Evolutionary conservation across 768 basidiomycete genomes (phyloP), one percentile per base, ranked within the genome.

Genomic region (Termitomyces titanicus): DNA sequence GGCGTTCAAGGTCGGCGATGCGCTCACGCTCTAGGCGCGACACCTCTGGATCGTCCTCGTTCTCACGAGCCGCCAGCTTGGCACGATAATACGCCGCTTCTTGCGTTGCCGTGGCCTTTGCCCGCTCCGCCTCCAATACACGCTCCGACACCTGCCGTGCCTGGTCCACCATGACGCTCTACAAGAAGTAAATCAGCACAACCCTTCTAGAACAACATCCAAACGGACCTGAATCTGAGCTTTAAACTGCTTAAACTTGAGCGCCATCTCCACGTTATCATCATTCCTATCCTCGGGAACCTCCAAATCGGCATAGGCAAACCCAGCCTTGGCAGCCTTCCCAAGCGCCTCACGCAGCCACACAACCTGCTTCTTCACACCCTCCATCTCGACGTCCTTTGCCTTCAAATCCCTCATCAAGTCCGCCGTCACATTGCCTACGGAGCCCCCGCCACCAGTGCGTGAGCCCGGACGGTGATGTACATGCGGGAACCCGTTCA

Each of bases 81-180:
- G 95, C 92, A 47, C 95, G 92, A 68, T 94, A 97, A 73, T 89
- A 98, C 1, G 94, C 92, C 2, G 95, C 90, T 71, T 99, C 97
- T 70, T 98, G 92, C 8, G 90, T 72, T 1, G 97, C 97, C 40
- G 82, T 86, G 7, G 78, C 69, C 58, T 88, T 87, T 59, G 85
- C 71, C 48, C 89, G 83, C 59, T 95, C 92, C 0, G 91, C 88
- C 50, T 93, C 89, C 3, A 83, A 77, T 10, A 97, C 69, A 38
- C 85, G 86, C 40, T 91, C 86, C 3, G 94, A 92, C 2, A 87
- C 82, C 49, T 79, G 78, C 43, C 79, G 84, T 1, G 91, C 89
- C 69, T 96, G 92, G 50, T 84, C 85, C 13, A 80, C 77, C 64
- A 94, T 76, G 34, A 79, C 76, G n/a, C 82, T 81, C 91, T 94